Evolutionary conservation across 2,329 filamentous ascomycete species (phyloP).

Genomic region (Hypoxylon sp.): DNA sequence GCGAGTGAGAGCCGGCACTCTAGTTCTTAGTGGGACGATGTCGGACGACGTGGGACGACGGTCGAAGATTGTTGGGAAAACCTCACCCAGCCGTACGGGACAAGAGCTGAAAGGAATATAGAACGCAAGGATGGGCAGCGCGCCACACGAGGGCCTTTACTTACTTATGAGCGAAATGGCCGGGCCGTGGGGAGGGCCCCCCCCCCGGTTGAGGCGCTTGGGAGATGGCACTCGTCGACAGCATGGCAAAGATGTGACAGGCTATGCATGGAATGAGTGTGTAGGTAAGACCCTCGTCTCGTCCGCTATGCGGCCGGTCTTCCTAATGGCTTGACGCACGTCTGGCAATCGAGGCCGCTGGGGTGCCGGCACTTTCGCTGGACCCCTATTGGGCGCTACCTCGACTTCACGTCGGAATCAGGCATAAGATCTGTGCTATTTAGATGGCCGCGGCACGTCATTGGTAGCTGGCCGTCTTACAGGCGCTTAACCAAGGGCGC

Average conservation of each 20-base stretch:
- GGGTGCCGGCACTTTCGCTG: conserved; percentile 21
- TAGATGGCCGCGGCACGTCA: conserved; percentile 26
- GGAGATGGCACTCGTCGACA: conserved; percentile 14
- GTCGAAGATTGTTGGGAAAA: conserved; percentile 28
- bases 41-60: conserved; percentile 31
- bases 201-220: conserved; percentile 23
- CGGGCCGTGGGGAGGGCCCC: conserved; percentile 19
- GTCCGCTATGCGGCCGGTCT: conserved; percentile 8
- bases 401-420: conserved; percentile 29
- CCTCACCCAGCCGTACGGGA: conserved; percentile 29
- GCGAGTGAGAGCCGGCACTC: conserved; percentile 29
- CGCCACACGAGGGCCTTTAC: conserved; percentile 31
- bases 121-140: conserved; percentile 33
- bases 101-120: conserved; percentile 17
- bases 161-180: conserved; percentile 33
- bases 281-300: conserved; percentile 19
- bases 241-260: conserved; percentile 37
- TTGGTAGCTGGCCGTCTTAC: conserved; percentile 35
- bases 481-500: conserved; percentile 41
- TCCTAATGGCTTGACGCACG: conserved; percentile 33
- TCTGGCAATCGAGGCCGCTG: conserved; percentile 31
- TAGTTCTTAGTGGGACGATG: conserved; percentile 34
- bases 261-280: conserved; percentile 32
- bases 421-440: conserved; percentile 38
- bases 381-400: conserved; percentile 34